Evolutionary conservation across 345 rosid species (phyloP), one percentile per base, ranked within the genome.

Genomic region (Ceriops decandra): DNA sequence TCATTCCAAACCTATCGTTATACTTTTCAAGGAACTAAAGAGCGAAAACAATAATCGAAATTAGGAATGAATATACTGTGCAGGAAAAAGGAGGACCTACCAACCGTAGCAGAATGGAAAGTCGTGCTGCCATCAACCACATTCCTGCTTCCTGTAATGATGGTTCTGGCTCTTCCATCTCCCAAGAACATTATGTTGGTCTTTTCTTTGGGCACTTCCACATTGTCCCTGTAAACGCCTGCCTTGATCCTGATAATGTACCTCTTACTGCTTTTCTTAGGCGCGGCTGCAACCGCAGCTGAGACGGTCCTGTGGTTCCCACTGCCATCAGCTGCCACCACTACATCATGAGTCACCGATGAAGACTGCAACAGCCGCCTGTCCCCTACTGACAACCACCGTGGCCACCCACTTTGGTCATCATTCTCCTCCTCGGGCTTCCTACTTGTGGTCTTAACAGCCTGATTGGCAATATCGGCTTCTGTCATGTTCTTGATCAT

Each of bases 81-180:
- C 5, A 42, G 49, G 15, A 42, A 17, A 42, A 42, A 42, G 49
- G 15, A 2, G 49, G 49, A 61, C 53, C 46, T 78, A 90, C 97
- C 95, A 30, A 90, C 97, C 1, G 97, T 90, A 31, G 97, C 92
- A 5, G 97, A 84, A 22, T 87, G 67, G 76, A 88, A 90, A 32
- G 97, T 90, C 33, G 95, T 87, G 75, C 75, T 81, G n/a, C 95
- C 95, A n/a, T 85, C 92, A 5, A 67, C 84, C 16, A 87, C 95
- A 56, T 85, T 88, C 64, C 85, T 78, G 46, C 63, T 76, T 9
- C 62, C 95, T 24, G 95, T 90, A 22, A 90, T 82, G 65, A 90
- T 83, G 17, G 95, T 88, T 11, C 9, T 82, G 1, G 63, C 74
- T 56, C 82, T 77, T 4, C 89, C 95, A 26, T 88, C 97, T 52